A percentile compares a stretch with the other conserved stretches of the same genome.
These are phyloP conservation scores for Annulohypoxylon truncatum DNA, from an alignment of 2,329 filamentous ascomycete genomes.

Conservation along the genomic window DNA sequence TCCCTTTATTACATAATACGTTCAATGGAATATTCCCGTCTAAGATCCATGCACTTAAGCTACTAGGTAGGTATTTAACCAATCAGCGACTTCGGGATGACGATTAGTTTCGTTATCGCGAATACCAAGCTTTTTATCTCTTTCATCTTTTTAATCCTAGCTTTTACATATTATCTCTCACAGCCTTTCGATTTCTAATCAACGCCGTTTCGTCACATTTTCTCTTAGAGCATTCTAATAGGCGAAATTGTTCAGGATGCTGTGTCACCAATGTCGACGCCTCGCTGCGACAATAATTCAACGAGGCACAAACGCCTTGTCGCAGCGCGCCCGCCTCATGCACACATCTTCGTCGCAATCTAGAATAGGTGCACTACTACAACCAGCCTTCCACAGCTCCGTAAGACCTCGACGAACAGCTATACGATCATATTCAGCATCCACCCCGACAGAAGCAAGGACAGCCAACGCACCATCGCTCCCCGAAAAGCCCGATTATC, in stretches of 20 bases:
- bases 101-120: constrained; percentile 26
- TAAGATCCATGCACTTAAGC: constrained; percentile 14
- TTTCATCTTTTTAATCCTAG: neutral
- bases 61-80: constrained; percentile 10
- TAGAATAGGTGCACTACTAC: constrained; percentile 14
- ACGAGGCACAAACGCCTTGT: constrained; percentile 29
- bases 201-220: neutral
- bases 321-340: constrained; percentile 19
- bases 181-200: constrained; percentile 6
- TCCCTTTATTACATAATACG: constrained; percentile 4
- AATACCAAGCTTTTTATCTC: neutral
- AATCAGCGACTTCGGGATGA: constrained; percentile 21
- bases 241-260: constrained; percentile 29
- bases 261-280: constrained; percentile 41
- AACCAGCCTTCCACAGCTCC: neutral
- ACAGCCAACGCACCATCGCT: constrained; percentile 16
- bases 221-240: neutral
- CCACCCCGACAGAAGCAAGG: constrained; percentile 32
- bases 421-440: constrained; percentile 43
- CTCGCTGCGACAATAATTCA: constrained; percentile 35
- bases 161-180: constrained; percentile 5
- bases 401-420: neutral
- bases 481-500: constrained; percentile 60
- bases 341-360: constrained; percentile 8
- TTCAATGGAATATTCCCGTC: constrained; percentile 30